Percentiles rank a stretch among this genome's conserved stretches.
These are phyloP conservation scores for Coniosporium apollinis DNA, from an alignment of 495 filamentous ascomycete species.

Conservation along the genomic window DNA sequence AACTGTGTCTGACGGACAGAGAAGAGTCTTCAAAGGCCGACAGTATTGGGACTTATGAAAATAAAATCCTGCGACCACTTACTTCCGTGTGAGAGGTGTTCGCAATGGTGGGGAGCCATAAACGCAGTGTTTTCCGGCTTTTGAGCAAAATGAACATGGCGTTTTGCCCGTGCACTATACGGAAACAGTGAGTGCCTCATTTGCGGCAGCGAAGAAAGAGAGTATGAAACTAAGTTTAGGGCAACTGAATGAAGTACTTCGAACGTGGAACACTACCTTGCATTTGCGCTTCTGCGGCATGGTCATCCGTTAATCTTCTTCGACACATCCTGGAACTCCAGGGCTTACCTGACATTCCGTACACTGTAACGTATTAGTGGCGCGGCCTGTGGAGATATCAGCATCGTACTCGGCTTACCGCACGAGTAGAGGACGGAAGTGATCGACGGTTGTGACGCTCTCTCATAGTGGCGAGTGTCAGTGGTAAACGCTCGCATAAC, in stretches of 20 bases:
- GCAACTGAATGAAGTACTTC: neutral
- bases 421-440: too few species aligned
- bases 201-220: neutral
- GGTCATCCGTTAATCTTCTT: neutral
- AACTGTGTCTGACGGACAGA: too few species aligned
- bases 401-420: too few species aligned
- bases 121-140: slow-evolving; percentile 14
- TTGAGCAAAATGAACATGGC: slow-evolving; percentile 18
- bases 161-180: slow-evolving; percentile 17
- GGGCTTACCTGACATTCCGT: neutral
- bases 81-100: slow-evolving; percentile 22
- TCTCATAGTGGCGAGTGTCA: too few species aligned
- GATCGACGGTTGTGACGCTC: too few species aligned
- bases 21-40: too few species aligned
- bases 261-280: neutral
- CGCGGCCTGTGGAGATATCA: too few species aligned
- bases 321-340: neutral
- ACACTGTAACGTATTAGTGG: neutral
- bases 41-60: too few species aligned
- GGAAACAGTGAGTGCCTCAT: neutral
- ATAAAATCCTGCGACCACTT: too few species aligned
- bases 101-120: slow-evolving; percentile 18
- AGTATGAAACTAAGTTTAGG: neutral
- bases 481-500: too few species aligned
- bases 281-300: neutral